phyloP scores from a whole-genome alignment of 208 protist genomes.

The Leishmania tropica region DNA sequence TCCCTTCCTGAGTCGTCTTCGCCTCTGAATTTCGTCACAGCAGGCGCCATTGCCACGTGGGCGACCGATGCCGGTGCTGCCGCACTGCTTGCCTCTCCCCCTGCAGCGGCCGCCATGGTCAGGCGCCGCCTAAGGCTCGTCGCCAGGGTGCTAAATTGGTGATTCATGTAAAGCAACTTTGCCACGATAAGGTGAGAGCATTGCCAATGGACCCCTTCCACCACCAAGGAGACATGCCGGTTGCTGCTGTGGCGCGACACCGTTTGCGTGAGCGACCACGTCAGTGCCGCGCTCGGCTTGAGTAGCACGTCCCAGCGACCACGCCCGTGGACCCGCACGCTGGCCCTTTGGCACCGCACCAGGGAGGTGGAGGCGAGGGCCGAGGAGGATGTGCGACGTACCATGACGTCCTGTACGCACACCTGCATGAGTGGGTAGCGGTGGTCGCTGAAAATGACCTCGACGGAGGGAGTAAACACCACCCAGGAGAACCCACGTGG shows the following conservation, averaged over 20 bases:
- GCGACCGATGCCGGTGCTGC: not conserved
- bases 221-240: conserved; percentile 36
- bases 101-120: conserved; percentile 7
- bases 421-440: conserved; percentile 68
- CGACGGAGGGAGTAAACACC: conserved; percentile 41
- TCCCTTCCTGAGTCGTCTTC: not conserved
- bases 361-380: conserved; percentile 27
- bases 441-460: conserved; percentile 64
- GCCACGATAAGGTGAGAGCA: conserved; percentile 60
- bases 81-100: not conserved
- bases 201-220: conserved; percentile 61
- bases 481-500: conserved; percentile 33
- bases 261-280: conserved; percentile 42
- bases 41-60: not conserved
- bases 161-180: conserved; percentile 61
- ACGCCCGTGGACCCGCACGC: conserved; percentile 68
- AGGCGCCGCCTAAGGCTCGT: conserved; percentile 18
- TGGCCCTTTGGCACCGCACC: conserved; percentile 36
- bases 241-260: conserved; percentile 61
- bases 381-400: conserved; percentile 30
- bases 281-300: conserved; percentile 38
- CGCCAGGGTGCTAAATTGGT: conserved; percentile 23
- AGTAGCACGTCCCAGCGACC: conserved; percentile 76
- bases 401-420: conserved; percentile 38
- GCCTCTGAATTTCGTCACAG: not conserved